Percentiles rank a stretch among this genome's conserved stretches.
These are phyloP conservation scores for Suillus occidentalis DNA, from an alignment of 768 basidiomycete genomes.

Conservation along the genomic window DNA sequence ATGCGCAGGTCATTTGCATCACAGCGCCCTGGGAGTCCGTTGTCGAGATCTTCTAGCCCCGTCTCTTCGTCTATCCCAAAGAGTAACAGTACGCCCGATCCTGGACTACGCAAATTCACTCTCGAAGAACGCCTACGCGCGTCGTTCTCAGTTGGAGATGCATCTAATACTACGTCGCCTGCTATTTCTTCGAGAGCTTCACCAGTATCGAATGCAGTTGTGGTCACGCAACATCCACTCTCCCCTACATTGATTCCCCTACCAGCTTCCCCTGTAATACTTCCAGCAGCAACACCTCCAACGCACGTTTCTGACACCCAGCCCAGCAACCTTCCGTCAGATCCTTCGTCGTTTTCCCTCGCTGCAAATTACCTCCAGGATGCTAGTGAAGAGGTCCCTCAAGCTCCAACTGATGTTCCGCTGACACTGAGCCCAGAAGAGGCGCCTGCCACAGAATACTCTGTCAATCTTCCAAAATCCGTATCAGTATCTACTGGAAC, in stretches of 20 bases:
- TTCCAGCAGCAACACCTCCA: slow-evolving; percentile 1
- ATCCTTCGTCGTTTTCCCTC: background rate
- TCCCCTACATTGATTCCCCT: slow-evolving; percentile 46
- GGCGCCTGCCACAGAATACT: background rate
- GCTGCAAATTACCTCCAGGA: background rate
- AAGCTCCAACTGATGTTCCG: background rate
- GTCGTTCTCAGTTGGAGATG: slow-evolving; percentile 57
- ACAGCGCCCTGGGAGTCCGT: slow-evolving; percentile 41
- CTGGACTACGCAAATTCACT: slow-evolving; percentile 48
- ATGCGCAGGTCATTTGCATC: slow-evolving; percentile 62
- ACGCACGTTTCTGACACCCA: background rate
- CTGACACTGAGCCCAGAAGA: no score
- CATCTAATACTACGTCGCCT: slow-evolving; percentile 45
- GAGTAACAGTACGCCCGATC: slow-evolving; percentile 14
- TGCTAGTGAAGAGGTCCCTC: background rate
- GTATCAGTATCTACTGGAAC: background rate
- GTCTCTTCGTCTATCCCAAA: slow-evolving; percentile 21
- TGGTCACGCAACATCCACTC: slow-evolving; percentile 33
- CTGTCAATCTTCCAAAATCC: background rate
- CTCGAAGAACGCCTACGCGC: slow-evolving; percentile 80
- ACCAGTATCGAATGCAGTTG: slow-evolving; percentile 32
- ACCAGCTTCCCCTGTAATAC: slow-evolving; percentile 39
- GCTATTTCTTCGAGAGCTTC: slow-evolving; percentile 41
- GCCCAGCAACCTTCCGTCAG: background rate
- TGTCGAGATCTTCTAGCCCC: slow-evolving; percentile 26